Evolutionary conservation across 2,329 filamentous ascomycete genomes (phyloP).

Genomic region (Pseudodiploospora longispora): DNA sequence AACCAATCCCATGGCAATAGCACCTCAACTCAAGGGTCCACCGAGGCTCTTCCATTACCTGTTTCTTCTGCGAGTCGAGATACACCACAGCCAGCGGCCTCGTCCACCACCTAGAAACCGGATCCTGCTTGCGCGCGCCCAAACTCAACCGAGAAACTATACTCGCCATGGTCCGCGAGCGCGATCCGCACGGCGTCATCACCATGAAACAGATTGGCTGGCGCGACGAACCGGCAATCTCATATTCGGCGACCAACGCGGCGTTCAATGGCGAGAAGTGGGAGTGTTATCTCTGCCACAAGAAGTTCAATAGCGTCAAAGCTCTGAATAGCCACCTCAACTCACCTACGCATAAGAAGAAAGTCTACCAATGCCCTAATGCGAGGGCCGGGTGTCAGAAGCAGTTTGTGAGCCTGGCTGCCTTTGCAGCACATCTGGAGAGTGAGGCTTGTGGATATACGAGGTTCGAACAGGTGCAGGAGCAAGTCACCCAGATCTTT

Average conservation of each 20-base stretch:
- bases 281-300: conserved; percentile 34
- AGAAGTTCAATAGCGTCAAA: conserved; percentile 24
- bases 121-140: conserved; percentile 38
- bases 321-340: conserved; percentile 43
- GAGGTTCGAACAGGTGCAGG: conserved; percentile 29
- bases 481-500: not conserved
- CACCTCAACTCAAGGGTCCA: no score
- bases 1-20: no score
- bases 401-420: conserved; percentile 32
- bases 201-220: no score
- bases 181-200: no score
- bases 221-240: no score
- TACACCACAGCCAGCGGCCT: conserved; percentile 46
- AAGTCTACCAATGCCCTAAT: conserved; percentile 33
- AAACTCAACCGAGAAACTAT: conserved; percentile 39
- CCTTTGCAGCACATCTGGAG: conserved; percentile 34
- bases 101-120: conserved; percentile 45
- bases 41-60: no score
- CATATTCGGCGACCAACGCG: conserved; percentile 3
- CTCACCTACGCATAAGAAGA: conserved; percentile 38
- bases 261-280: conserved; percentile 33
- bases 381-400: conserved; percentile 15
- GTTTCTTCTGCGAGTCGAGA: conserved; percentile 27
- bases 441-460: conserved; percentile 33
- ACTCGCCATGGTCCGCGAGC: conserved; percentile 32